phyloP scores from a whole-genome alignment of 2,329 filamentous ascomycete species.

The Hymenoscyphus occultus region DNA sequence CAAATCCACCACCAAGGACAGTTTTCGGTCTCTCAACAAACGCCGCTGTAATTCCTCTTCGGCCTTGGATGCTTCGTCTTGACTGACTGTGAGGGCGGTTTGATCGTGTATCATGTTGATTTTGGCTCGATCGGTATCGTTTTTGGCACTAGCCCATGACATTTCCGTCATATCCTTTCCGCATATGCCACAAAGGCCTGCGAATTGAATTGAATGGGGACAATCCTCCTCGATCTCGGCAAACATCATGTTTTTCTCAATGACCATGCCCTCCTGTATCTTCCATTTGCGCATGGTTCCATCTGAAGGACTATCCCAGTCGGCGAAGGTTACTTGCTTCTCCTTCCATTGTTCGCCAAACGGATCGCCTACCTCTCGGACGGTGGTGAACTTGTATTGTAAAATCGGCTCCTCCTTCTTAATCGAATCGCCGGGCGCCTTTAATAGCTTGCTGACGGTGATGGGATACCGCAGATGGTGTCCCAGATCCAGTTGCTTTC shows the following conservation, averaged over 20 bases:
- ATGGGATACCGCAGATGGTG: slow-evolving; percentile 83
- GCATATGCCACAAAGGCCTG: slow-evolving; percentile 85
- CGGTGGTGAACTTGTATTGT: slow-evolving; percentile 82
- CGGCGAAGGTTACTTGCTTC: slow-evolving; percentile 67
- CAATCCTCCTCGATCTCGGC: slow-evolving; percentile 88
- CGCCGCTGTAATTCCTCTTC: slow-evolving; percentile 86
- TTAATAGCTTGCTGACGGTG: slow-evolving; percentile 82
- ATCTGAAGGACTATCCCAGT: slow-evolving; percentile 81
- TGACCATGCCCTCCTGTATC: slow-evolving; percentile 63
- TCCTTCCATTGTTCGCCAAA: slow-evolving; percentile 60
- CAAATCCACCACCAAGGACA: slow-evolving; percentile 92
- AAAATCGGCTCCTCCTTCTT: slow-evolving; percentile 75
- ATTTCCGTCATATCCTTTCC: slow-evolving; percentile 94
- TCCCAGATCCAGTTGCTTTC: slow-evolving; percentile 51
- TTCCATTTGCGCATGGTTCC: slow-evolving; percentile 77
- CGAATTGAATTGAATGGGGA: slow-evolving; percentile 85
- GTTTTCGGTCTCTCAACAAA: slow-evolving; percentile 74
- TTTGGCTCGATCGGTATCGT: slow-evolving; percentile 79
- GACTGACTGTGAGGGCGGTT: slow-evolving; percentile 79
- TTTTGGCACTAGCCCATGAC: slow-evolving; percentile 76
- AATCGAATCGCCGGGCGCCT: slow-evolving; percentile 70
- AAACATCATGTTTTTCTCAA: slow-evolving; percentile 55
- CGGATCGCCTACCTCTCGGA: slow-evolving; percentile 70
- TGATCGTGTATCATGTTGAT: slow-evolving; percentile 97
- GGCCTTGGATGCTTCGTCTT: slow-evolving; percentile 72